Conservation (phyloP, 2,329 filamentous ascomycete species). For the Botrytis hyacinthi region DNA sequence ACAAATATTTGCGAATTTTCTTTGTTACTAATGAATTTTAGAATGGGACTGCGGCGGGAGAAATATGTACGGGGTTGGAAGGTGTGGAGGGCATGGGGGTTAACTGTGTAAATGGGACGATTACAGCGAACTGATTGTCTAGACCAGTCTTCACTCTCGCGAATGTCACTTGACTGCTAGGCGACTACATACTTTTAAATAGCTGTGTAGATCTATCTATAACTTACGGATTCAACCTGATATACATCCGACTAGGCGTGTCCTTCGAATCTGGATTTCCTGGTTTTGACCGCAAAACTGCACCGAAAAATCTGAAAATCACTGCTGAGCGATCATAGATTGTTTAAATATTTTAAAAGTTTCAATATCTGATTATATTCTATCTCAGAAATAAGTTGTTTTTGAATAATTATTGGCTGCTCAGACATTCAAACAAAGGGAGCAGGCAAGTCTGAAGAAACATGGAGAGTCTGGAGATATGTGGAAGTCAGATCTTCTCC, state of each 20-base stretch:
- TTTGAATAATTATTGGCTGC: neutral
- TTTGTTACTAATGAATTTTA: neutral
- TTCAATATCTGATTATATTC: neutral
- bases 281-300: neutral
- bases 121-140: neutral
- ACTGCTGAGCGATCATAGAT: neutral
- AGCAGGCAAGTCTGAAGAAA: neutral
- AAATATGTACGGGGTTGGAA: conserved; percentile 4
- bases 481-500: neutral
- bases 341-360: neutral
- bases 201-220: neutral
- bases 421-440: neutral
- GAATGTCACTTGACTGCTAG: neutral
- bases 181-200: neutral
- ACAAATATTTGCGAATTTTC: too few relatives aligned
- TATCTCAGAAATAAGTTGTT: neutral
- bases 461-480: neutral
- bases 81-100: conserved; percentile 9
- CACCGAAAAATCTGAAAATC: neutral
- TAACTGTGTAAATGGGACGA: conserved; percentile 9
- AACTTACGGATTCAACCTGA: neutral
- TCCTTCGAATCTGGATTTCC: neutral
- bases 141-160: neutral
- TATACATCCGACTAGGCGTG: neutral
- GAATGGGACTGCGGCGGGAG: neutral